Conservation (phyloP, 805 yeast genomes). For the Yarrowia bubula region DNA sequence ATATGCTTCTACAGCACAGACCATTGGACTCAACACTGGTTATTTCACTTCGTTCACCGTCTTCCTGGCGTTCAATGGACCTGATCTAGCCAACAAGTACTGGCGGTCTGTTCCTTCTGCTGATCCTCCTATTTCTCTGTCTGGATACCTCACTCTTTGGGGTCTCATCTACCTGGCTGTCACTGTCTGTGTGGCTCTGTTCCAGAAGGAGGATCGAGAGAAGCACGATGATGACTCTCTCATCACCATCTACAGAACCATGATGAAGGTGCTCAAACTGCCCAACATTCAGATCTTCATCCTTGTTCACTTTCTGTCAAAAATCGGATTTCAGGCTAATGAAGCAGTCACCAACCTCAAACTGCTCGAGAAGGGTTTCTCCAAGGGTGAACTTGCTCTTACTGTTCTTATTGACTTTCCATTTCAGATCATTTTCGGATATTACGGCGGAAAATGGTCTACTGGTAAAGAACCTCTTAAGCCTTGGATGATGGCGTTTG, state of each 20-base stretch:
- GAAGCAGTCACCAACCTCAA: slow-evolving; percentile 95
- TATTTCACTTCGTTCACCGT: slow-evolving; percentile 90
- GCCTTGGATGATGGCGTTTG: slow-evolving; percentile 88
- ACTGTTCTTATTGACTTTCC: slow-evolving; percentile 95
- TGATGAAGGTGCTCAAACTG: slow-evolving; percentile 45
- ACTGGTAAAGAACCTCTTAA: slow-evolving; percentile 62
- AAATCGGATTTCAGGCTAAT: slow-evolving; percentile 91
- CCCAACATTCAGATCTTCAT: slow-evolving; percentile 73
- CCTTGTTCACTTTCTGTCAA: slow-evolving; percentile 70
- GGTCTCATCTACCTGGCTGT: slow-evolving; percentile 69
- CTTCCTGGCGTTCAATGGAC: slow-evolving; percentile 84
- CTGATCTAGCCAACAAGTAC: slow-evolving; percentile 88
- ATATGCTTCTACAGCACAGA: slow-evolving; percentile 96
- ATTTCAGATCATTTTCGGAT: slow-evolving; percentile 91
- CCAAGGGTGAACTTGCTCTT: slow-evolving; percentile 89
- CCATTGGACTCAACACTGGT: slow-evolving; percentile 91
- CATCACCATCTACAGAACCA: slow-evolving; percentile 38
- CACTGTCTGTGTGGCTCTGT: slow-evolving; percentile 57
- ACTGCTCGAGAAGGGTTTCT: slow-evolving; percentile 83
- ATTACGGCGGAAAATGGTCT: slow-evolving; percentile 94
- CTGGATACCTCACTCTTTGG: slow-evolving; percentile 74
- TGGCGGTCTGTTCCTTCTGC: slow-evolving; percentile 60
- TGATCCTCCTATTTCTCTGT: slow-evolving; percentile 66
- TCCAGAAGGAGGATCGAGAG: slow-evolving; percentile 71
- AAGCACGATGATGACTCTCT: slow-evolving; percentile 36